Evolutionary conservation across 1,284 basidiomycete species (phyloP).

Genomic region (Polyporus tsugae): DNA sequence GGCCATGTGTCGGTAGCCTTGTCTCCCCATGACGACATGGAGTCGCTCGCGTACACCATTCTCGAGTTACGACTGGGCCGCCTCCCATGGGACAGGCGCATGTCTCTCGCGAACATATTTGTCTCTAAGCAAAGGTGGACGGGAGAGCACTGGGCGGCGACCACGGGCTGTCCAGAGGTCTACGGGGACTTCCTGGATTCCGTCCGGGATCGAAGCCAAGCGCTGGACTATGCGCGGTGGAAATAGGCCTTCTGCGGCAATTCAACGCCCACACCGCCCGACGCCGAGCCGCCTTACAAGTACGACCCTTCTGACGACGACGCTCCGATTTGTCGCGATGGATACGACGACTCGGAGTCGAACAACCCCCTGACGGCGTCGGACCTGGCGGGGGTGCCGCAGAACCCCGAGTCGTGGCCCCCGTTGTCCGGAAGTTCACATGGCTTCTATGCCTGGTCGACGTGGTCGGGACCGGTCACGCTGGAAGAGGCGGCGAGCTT

Average conservation of each 20-base stretch:
- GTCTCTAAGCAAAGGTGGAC: background rate
- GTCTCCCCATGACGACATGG: background rate
- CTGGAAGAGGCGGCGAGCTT: background rate
- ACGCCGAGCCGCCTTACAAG: background rate
- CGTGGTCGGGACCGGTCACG: background rate
- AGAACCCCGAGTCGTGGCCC: background rate
- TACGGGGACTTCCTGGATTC: background rate
- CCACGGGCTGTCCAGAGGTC: background rate
- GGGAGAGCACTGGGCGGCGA: background rate
- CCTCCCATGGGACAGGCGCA: background rate
- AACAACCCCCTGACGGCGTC: background rate
- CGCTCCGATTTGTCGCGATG: background rate
- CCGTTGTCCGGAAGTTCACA: background rate
- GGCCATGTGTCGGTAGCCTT: background rate
- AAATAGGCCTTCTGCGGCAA: background rate
- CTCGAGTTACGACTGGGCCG: background rate
- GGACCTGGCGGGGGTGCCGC: background rate
- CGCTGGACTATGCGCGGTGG: background rate
- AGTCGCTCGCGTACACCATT: constrained; percentile 4
- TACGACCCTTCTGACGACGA: background rate
- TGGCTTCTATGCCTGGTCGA: background rate
- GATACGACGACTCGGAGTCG: background rate
- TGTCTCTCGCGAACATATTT: background rate
- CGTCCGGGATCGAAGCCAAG: background rate
- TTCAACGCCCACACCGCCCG: background rate